A percentile compares a stretch with the other conserved stretches of the same genome.
These are phyloP conservation scores for Aspergillus viridinutans DNA, from an alignment of 2,329 filamentous ascomycete species.

Conservation along the genomic window DNA sequence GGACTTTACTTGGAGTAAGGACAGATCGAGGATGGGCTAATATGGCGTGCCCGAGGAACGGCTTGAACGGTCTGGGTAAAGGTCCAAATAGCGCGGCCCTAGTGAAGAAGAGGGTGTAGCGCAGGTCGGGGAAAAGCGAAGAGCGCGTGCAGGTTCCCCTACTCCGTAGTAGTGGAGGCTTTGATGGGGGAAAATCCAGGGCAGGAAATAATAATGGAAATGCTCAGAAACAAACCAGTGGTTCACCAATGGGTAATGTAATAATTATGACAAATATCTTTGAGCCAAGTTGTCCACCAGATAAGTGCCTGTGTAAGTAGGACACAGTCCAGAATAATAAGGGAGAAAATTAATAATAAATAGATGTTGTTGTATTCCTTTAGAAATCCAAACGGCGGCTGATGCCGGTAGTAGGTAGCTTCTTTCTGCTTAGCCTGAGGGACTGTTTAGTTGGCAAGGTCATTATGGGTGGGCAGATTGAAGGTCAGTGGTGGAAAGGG, in stretches of 20 bases:
- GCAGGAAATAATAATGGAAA: neutral
- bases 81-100: constrained; percentile 23
- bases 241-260: neutral
- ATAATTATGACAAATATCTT: constrained; percentile 1
- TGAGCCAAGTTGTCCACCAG: neutral
- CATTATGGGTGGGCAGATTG: neutral
- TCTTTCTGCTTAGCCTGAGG: constrained; percentile 1
- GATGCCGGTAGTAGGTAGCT: constrained; percentile 19
- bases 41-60: constrained; percentile 34
- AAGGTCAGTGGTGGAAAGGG: constrained; percentile 12
- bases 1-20: constrained; percentile 5
- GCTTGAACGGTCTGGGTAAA: constrained; percentile 24
- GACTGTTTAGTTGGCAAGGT: neutral
- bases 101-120: constrained; percentile 31
- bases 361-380: neutral
- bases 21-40: constrained; percentile 16
- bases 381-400: constrained; percentile 14
- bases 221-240: neutral
- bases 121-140: constrained; percentile 32
- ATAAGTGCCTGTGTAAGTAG: neutral
- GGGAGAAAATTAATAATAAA: neutral
- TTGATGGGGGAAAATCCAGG: neutral
- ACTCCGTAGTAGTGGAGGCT: constrained; percentile 5
- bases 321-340: neutral
- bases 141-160: constrained; percentile 24